Evolutionary conservation across 78 protist genomes (phyloP).

Genomic region (Dictyostelium discoideum): DNA sequence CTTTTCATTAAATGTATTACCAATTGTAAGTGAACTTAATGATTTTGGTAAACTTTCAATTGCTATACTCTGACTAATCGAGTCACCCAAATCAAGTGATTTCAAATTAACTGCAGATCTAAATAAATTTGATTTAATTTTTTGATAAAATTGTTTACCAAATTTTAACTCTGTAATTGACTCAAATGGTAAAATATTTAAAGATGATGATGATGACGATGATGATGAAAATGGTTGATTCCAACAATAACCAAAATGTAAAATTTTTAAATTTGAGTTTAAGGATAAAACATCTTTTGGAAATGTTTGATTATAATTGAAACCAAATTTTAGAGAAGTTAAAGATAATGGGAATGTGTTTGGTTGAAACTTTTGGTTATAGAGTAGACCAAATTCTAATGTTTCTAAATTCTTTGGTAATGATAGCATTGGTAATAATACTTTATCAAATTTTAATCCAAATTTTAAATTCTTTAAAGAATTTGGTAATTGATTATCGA

Average conservation of each 20-base stretch:
- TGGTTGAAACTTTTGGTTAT: not conserved
- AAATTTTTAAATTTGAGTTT: not conserved
- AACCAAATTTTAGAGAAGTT: not conserved
- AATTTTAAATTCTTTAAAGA: not conserved
- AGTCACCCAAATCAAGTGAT: not conserved
- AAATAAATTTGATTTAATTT: not conserved
- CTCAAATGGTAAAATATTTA: not conserved
- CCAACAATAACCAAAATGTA: not conserved
- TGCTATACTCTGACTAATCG: not conserved
- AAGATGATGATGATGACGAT: not conserved
- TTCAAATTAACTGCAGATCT: not conserved
- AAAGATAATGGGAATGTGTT: not conserved
- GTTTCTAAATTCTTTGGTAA: not conserved
- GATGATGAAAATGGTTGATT: not conserved
- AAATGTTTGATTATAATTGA: not conserved
- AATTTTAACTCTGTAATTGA: not conserved
- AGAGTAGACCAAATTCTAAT: not conserved
- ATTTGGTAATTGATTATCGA: not conserved
- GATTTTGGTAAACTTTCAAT: not conserved
- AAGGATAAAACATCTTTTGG: not conserved
- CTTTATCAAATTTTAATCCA: not conserved
- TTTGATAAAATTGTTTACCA: not conserved
- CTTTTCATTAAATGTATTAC: not conserved
- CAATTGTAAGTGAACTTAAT: not conserved
- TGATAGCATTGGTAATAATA: not conserved